phyloP scores from a whole-genome alignment of 345 rosid genomes.

The Lepidium africanum region DNA sequence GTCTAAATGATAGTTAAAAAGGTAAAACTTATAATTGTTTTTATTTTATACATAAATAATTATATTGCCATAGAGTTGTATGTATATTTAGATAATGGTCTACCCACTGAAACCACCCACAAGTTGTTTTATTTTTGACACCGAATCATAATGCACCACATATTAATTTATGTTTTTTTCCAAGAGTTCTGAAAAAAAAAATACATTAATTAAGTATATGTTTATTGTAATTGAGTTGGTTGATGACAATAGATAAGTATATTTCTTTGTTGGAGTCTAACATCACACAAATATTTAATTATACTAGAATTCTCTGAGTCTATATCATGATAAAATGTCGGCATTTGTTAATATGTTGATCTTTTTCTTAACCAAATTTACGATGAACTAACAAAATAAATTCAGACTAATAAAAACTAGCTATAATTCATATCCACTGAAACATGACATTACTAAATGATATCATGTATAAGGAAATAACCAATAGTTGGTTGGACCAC shows the following conservation, averaged over 20 bases:
- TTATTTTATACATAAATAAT: not conserved
- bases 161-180: not conserved
- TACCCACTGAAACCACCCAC: constrained; percentile 18
- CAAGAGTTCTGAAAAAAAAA: not conserved
- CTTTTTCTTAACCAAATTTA: not conserved
- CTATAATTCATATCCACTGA: not conserved
- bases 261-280: constrained; percentile 15
- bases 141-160: not conserved
- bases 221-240: constrained; percentile 17
- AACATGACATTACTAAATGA: not conserved
- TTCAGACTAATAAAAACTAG: not conserved
- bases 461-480: not conserved
- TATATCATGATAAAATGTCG: not conserved
- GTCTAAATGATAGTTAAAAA: not conserved
- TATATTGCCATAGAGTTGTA: too few relatives aligned
- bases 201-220: not conserved
- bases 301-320: not conserved
- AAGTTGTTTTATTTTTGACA: not conserved
- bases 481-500: constrained; percentile 6
- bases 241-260: not conserved
- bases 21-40: not conserved
- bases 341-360: not conserved
- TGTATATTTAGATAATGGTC: constrained; percentile 7
- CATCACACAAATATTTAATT: not conserved
- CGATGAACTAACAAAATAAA: not conserved